Percentiles rank a stretch among this genome's conserved stretches.
Conservation (phyloP, 345 rosid genomes). For the Dimocarpus longan region DNA sequence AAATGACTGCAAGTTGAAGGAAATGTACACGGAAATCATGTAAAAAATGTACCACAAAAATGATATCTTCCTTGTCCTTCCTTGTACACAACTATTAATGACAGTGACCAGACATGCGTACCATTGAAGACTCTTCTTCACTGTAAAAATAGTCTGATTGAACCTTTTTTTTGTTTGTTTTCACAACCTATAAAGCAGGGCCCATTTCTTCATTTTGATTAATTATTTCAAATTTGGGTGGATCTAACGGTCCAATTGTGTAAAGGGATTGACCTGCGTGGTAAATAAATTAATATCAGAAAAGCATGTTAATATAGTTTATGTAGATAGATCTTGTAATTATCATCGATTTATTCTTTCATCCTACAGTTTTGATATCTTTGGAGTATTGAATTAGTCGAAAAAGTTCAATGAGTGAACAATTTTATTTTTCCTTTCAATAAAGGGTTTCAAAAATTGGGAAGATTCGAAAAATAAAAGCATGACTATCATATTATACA, state of each 20-base stretch:
- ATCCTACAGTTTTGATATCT: neutral
- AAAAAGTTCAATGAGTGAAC: neutral
- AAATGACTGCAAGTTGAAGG: neutral
- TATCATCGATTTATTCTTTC: neutral
- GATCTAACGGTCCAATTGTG: constrained; percentile 13
- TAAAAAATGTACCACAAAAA: no score
- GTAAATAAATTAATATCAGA: neutral
- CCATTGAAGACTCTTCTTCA: constrained; percentile 30
- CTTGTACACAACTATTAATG: neutral
- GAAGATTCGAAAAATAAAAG: no score
- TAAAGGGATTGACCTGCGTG: neutral
- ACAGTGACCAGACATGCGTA: constrained; percentile 41
- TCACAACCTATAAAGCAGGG: neutral
- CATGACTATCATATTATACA: no score
- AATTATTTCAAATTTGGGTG: neutral
- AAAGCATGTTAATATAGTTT: neutral
- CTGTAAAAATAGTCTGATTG: neutral
- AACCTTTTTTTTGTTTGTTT: neutral
- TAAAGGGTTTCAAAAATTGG: no score
- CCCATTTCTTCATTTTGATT: neutral
- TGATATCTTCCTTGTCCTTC: neutral
- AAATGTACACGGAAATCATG: neutral
- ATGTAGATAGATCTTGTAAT: neutral
- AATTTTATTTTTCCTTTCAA: no score
- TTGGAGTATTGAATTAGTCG: neutral